Evolutionary conservation across 805 yeast species (phyloP), one percentile per base, ranked within the genome.

Genomic region (Saccharomyces mikatae): DNA sequence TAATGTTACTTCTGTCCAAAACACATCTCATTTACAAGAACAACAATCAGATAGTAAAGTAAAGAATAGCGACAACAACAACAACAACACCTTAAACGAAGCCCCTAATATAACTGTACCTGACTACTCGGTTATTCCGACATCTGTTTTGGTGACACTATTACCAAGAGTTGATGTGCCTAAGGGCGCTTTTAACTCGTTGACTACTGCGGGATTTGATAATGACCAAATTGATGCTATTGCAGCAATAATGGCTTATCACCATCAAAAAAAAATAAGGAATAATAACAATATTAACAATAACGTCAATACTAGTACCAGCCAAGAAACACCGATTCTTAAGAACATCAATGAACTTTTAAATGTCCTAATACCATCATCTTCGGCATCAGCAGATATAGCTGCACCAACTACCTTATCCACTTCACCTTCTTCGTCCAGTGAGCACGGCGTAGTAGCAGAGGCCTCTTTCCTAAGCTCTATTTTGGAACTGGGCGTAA

Each of bases 231-330:
- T 87, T 13, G 88, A 84, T 62, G 82, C 89, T 2, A 71, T 87
- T 32, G 83, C 88, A 5, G 88, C 88, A 0, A 74, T 86, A 51
- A 80, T 86, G 31, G 91, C 90, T 0, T 87, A 83, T 60, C 86
- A 86, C 67, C 84, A 82, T 69, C 73, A 60, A 50, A 61, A 65
- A 48, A 66, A 62, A 47, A 4, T 17, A 8, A 36, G 44, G 44
- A 24, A 36, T 10, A 36, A 9, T 4, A 36, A 17, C 13, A 36
- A 17, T 6, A 17, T 6, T n/a, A n/a, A n/a, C 41, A 17, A 36
- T 8, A 36, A 32, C 9, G 21, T 14, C 21, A 32, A 32, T 9
- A 14, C 24, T 17, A 36, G 21, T 36, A 11, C 22, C 24, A 36
- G 11, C 22, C 44, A 36, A 36, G 44, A 36, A 22, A 22, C 44